Evolutionary conservation across 2,329 filamentous ascomycete species (phyloP), one percentile per base, ranked within the genome.

Genomic region (Paraphoma sp.): DNA sequence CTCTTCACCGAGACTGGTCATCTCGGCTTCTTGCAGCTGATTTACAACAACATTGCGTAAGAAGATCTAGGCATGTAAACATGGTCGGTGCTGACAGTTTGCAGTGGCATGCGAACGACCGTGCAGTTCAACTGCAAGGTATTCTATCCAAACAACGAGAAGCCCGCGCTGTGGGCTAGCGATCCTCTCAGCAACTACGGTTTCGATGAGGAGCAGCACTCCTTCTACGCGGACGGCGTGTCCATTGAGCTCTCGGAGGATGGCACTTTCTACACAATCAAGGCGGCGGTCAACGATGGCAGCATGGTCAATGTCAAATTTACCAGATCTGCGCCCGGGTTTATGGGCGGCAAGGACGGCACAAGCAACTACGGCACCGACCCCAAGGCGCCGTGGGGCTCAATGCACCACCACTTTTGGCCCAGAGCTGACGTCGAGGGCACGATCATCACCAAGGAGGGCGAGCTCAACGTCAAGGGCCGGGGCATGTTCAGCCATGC

Each of bases 41-140:
- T 99, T 77, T 97, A 98, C 84, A 98, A 91, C 83, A 97, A 97
- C 80, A 91, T 99, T 76, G 90, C 87, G 93, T 97, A 68, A 67
- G 23, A 23, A 23, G 23, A 23, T 23, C 23, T 23, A 23, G 23
- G 23, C 14, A 36, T 36, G 9, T 36, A 14, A 10, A 14, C 6
- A 3, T 10, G 9, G 33, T 36, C 33, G 10, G 36, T 65, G 57
- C 48, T 56, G 43, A 62, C 60, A 51, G 33, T 58, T 16, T 56
- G 64, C 73, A 97, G 93, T 68, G 93, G 94, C 76, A 87, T 99
- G 64, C 90, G 90, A 70, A 93, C 90, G 43, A 99, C 94, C 28
- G 89, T 87, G 74, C 94, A 98, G 80, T 97, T 98, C 86, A 97
- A 92, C 82, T 87, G 86, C 78, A 98, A 98, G 83, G 85, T 98